phyloP scores from a whole-genome alignment of 2,329 filamentous ascomycete genomes.

The Didymella segeticola region DNA sequence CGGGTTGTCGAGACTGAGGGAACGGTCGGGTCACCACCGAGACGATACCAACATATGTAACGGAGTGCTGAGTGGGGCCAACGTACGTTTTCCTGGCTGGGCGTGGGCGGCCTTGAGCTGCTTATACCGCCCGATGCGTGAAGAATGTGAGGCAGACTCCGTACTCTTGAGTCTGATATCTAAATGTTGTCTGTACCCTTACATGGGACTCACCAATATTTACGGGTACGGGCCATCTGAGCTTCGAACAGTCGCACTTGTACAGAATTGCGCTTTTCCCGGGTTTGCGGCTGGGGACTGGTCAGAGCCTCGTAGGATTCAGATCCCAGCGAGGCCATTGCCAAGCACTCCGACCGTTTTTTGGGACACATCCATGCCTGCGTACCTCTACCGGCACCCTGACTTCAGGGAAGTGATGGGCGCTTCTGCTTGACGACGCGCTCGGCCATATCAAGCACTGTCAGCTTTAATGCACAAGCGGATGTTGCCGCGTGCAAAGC shows the following conservation, averaged over 20 bases:
- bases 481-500: conserved; percentile 11
- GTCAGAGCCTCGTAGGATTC: conserved; percentile 49
- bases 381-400: conserved; percentile 37
- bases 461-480: conserved; percentile 12
- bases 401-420: conserved; percentile 29
- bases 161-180: conserved; percentile 34
- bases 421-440: conserved; percentile 25
- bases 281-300: conserved; percentile 46
- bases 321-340: conserved; percentile 38
- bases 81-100: conserved; percentile 41
- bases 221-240: conserved; percentile 43
- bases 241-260: conserved; percentile 38
- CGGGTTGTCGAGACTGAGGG: conserved; percentile 35
- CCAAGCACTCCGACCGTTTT: conserved; percentile 47
- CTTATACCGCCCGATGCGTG: conserved; percentile 12
- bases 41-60: conserved; percentile 34
- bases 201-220: conserved; percentile 43
- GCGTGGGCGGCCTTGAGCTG: conserved; percentile 16
- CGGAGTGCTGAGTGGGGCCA: conserved; percentile 40
- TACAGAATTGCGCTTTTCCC: conserved; percentile 42
- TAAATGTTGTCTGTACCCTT: conserved; percentile 43
- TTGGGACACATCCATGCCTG: conserved; percentile 39
- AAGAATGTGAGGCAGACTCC: conserved; percentile 43
- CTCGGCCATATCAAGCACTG: conserved; percentile 3
- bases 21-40: conserved; percentile 47